Percentiles rank a stretch among this genome's conserved stretches.
Conservation (phyloP, 2,329 filamentous ascomycete species). For the Graphiopsis chlorocephala region DNA sequence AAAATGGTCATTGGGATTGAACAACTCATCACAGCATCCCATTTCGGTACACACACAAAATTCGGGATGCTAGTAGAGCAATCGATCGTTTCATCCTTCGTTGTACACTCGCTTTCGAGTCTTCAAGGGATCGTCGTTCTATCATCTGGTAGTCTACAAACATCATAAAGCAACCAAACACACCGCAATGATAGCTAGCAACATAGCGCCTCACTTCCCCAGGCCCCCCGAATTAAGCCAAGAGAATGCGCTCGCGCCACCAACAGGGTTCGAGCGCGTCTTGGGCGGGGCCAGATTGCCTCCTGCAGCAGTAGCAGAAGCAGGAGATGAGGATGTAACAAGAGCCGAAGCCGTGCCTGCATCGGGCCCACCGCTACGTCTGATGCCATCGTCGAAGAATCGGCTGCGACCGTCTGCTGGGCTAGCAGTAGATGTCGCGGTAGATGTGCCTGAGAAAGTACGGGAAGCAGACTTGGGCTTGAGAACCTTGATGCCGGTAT, state of each 20-base stretch:
- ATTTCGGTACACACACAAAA: neutral
- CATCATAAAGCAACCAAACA: neutral
- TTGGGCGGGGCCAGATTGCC: constrained; percentile 22
- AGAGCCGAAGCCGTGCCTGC: constrained; percentile 12
- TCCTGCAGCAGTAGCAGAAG: neutral
- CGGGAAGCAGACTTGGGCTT: constrained; percentile 68
- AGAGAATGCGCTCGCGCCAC: constrained; percentile 88
- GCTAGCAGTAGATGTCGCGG: constrained; percentile 31
- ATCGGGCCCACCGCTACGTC: constrained; percentile 22
- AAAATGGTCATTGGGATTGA: neutral
- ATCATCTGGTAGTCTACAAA: neutral
- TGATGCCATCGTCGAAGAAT: constrained; percentile 50
- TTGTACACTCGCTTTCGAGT: neutral
- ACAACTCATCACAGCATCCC: neutral
- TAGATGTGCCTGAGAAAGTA: constrained; percentile 35
- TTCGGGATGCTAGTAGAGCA: neutral
- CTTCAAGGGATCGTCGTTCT: neutral
- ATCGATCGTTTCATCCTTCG: neutral
- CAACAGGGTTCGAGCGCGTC: constrained; percentile 70
- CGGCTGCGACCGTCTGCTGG: constrained; percentile 18
- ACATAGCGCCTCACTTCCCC: constrained; percentile 14
- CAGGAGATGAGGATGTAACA: constrained; percentile 5
- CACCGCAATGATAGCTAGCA: neutral
- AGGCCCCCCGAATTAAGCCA: constrained; percentile 66
- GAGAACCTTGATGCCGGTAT: constrained; percentile 84